Conservation (phyloP, 2,329 filamentous ascomycete genomes). For the Phyllachora maydis region DNA sequence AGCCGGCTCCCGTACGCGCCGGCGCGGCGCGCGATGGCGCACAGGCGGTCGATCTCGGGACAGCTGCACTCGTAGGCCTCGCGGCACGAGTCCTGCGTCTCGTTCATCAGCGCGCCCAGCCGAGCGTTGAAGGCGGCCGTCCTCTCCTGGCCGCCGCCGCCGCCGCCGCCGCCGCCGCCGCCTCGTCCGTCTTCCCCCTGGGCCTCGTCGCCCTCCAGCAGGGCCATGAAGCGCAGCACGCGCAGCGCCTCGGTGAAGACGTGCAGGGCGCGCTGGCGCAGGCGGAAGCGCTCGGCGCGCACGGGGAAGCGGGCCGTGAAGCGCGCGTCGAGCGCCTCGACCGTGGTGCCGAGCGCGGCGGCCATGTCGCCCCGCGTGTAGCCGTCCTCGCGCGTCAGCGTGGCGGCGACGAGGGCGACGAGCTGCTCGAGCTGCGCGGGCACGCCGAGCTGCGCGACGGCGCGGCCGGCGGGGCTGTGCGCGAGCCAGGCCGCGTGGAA, state of each 20-base stretch:
- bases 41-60: slow-evolving; percentile 79
- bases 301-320: slow-evolving; percentile 84
- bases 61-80: slow-evolving; percentile 84
- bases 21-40: slow-evolving; percentile 52
- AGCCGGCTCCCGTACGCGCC: slow-evolving; percentile 72
- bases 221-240: slow-evolving; percentile 62
- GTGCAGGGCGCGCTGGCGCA: slow-evolving; percentile 73
- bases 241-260: slow-evolving; percentile 80
- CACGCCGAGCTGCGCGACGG: slow-evolving; percentile 9
- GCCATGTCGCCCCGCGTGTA: slow-evolving; percentile 82
- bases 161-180: too few relatives aligned
- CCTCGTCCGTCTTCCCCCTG: slow-evolving; percentile 21
- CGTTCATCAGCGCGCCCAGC: slow-evolving; percentile 71
- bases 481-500: slow-evolving; percentile 72
- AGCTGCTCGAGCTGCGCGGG: slow-evolving; percentile 55
- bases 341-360: slow-evolving; percentile 43
- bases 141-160: too few relatives aligned
- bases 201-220: slow-evolving; percentile 41
- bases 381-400: slow-evolving; percentile 58
- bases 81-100: slow-evolving; percentile 73
- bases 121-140: slow-evolving; percentile 40
- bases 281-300: slow-evolving; percentile 68
- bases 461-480: slow-evolving; percentile 19
- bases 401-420: slow-evolving; percentile 45
- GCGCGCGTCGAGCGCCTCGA: slow-evolving; percentile 49